Evolutionary conservation across 78 protist genomes (phyloP).

Genomic region (Pigoraptor vietnamica): DNA sequence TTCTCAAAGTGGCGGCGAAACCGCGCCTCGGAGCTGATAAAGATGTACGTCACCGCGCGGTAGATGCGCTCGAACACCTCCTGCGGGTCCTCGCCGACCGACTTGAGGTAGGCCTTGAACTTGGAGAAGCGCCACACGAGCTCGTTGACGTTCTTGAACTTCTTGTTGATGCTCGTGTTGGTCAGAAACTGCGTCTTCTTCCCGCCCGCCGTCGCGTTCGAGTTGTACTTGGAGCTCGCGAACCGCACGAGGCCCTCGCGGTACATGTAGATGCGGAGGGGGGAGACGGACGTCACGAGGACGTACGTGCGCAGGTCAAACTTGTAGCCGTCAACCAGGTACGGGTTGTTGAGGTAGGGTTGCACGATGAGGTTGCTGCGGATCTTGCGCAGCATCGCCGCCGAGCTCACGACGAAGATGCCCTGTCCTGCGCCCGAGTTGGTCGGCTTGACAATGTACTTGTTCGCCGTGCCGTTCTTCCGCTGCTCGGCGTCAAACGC

Average conservation of each 20-base stretch:
- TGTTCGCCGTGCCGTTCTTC: background rate
- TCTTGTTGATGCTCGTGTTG: background rate
- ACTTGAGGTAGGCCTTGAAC: background rate
- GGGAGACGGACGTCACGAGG: slow-evolving; percentile 42
- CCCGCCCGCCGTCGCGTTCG: background rate
- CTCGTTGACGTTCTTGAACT: background rate
- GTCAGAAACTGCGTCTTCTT: background rate
- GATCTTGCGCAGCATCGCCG: background rate
- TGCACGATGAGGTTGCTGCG: background rate
- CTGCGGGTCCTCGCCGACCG: background rate
- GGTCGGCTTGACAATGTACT: background rate
- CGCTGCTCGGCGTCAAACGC: background rate
- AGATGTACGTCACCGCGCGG: background rate
- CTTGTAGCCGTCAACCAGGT: background rate
- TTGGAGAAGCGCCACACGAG: background rate
- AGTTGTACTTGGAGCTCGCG: background rate
- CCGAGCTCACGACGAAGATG: background rate
- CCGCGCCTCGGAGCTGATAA: background rate
- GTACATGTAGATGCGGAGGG: slow-evolving; percentile 47
- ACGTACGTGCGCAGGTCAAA: slow-evolving; percentile 79
- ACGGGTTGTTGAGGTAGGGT: background rate
- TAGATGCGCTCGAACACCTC: background rate
- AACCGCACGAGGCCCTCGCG: slow-evolving; percentile 64
- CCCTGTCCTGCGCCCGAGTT: background rate
- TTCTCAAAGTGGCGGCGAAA: background rate